Conservation (phyloP, 148 eudicot species). For the Arctostaphylos glauca region DNA sequence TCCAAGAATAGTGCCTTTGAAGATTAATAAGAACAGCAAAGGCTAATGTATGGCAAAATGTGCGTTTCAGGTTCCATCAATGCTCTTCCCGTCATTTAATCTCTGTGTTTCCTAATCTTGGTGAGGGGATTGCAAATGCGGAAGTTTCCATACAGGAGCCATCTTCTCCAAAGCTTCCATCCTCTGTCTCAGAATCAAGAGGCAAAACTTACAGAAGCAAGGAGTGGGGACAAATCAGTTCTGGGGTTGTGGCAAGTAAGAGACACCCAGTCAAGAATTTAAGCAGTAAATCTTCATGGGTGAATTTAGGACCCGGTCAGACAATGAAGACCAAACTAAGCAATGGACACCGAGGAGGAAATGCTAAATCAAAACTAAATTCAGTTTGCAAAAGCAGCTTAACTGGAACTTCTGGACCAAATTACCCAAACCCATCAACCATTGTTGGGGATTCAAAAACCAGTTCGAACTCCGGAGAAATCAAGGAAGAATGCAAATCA, state of each 20-base stretch:
- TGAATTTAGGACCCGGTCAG: constrained; percentile 21
- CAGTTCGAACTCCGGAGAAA: constrained; percentile 22
- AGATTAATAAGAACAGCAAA: neutral
- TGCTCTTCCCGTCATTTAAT: constrained; percentile 45
- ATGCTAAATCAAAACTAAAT: constrained; percentile 21
- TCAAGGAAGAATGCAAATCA: constrained; percentile 23
- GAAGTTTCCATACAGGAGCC: constrained; percentile 26
- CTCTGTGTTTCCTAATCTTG: constrained; percentile 44
- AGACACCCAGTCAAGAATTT: constrained; percentile 38
- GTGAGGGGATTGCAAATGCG: constrained; percentile 25
- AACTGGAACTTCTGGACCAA: constrained; percentile 16
- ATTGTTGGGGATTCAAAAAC: constrained; percentile 18
- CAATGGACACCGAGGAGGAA: constrained; percentile 16
- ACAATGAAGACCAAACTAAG: constrained; percentile 17
- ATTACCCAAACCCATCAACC: constrained; percentile 12
- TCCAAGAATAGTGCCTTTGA: neutral
- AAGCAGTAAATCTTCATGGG: constrained; percentile 21
- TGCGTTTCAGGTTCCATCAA: constrained; percentile 54
- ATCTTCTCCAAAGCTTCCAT: constrained; percentile 52
- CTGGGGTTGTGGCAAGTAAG: constrained; percentile 20
- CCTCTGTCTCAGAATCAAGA: constrained; percentile 61
- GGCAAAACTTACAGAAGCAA: constrained; percentile 47
- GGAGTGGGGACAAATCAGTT: constrained; percentile 23
- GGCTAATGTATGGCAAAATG: neutral
- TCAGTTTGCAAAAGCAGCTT: constrained; percentile 23